Evolutionary conservation across 768 basidiomycete genomes (phyloP).

Genomic region (Saitozyma sp.): DNA sequence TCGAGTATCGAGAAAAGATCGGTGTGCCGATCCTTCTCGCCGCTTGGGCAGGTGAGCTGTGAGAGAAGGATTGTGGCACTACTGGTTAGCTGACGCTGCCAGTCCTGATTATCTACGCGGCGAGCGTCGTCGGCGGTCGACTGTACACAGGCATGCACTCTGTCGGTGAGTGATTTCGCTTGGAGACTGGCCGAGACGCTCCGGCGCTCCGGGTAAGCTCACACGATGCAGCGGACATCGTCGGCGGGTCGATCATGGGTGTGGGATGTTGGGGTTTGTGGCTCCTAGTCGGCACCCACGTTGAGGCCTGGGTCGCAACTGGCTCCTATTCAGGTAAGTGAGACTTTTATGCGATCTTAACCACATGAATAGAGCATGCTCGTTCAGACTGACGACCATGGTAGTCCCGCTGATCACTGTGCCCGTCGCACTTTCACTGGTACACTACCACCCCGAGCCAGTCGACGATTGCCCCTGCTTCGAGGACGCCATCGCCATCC

Average conservation of each 20-base stretch:
- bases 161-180: constrained; percentile 29
- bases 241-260: constrained; percentile 60
- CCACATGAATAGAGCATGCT: neutral
- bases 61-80: neutral
- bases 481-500: constrained; percentile 91
- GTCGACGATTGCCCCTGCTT: constrained; percentile 98
- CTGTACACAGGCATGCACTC: constrained; percentile 54
- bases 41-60: constrained; percentile 23
- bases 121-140: constrained; percentile 50
- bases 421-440: constrained; percentile 64
- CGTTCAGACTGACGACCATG: neutral
- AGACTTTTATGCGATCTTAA: neutral
- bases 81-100: constrained; percentile 5
- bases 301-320: constrained; percentile 55
- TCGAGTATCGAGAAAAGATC: constrained; percentile 13
- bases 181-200: too few species aligned
- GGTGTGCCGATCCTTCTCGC: constrained; percentile 11
- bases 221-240: constrained; percentile 44
- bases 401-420: constrained; percentile 38
- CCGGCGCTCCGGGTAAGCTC: neutral
- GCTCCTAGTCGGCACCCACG: constrained; percentile 45
- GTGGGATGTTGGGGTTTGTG: constrained; percentile 63
- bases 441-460: constrained; percentile 90
- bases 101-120: constrained; percentile 44
- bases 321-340: constrained; percentile 51